Percentiles rank a stretch among this genome's conserved stretches.
phyloP scores from a whole-genome alignment of 2,329 filamentous ascomycete species.

The Neofusicoccum umdonicola region DNA sequence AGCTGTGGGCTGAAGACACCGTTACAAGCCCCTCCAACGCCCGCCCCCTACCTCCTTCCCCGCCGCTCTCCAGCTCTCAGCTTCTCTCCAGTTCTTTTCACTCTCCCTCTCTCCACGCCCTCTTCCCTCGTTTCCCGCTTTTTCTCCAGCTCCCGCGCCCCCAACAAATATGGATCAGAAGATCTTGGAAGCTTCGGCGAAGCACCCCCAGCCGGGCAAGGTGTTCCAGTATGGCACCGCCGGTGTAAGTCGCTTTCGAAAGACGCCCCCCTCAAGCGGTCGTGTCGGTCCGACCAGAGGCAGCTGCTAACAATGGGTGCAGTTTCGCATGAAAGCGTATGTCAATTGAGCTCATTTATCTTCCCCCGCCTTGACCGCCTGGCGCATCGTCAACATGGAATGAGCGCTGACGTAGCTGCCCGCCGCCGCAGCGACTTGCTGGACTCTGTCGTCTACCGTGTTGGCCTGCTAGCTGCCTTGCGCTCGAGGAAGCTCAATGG shows the following conservation, averaged over 20 bases:
- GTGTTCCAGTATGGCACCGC: slow-evolving; percentile 42
- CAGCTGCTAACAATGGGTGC: slow-evolving; percentile 17
- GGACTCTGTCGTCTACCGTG: slow-evolving; percentile 87
- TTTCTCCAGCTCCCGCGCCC: background rate
- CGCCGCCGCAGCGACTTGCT: slow-evolving; percentile 63
- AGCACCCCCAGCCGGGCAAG: slow-evolving; percentile 31
- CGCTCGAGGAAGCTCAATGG: slow-evolving; percentile 86
- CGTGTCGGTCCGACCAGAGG: slow-evolving; percentile 20
- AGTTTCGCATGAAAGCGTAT: slow-evolving; percentile 72
- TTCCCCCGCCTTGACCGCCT: slow-evolving; percentile 21
- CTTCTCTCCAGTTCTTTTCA: background rate
- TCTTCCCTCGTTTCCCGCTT: background rate
- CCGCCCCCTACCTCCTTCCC: slow-evolving; percentile 15
- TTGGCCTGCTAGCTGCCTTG: slow-evolving; percentile 83
- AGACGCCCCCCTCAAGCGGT: slow-evolving; percentile 14
- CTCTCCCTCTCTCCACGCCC: background rate
- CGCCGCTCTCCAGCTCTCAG: background rate
- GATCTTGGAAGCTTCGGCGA: slow-evolving; percentile 30
- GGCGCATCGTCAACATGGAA: slow-evolving; percentile 27
- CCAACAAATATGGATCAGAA: slow-evolving; percentile 21
- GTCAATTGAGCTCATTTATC: slow-evolving; percentile 27
- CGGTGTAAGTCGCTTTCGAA: slow-evolving; percentile 44
- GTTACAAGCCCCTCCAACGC: slow-evolving; percentile 9
- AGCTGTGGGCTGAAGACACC: slow-evolving; percentile 6
- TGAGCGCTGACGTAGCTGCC: slow-evolving; percentile 29